Evolutionary conservation across 176 grass and related monocot genomes (phyloP).

Genomic region (Juncus inflexus): DNA sequence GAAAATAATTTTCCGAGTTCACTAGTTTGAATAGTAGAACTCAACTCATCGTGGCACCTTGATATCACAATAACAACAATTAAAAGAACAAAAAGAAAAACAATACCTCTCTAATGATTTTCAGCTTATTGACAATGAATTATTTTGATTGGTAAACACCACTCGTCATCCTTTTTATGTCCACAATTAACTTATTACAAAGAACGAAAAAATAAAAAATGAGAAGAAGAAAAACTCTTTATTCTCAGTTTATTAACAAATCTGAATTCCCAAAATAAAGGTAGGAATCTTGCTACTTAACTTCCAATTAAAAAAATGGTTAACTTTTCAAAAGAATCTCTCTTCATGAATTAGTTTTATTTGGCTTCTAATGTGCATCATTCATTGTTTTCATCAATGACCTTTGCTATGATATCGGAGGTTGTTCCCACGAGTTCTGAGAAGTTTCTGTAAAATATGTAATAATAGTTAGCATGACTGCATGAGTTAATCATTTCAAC

Average conservation of each 20-base stretch:
- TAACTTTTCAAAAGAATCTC: background rate
- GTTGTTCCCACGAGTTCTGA: constrained; percentile 25
- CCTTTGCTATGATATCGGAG: constrained; percentile 19
- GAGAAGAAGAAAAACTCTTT: background rate
- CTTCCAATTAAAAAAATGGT: constrained; percentile 30
- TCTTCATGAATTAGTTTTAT: constrained; percentile 4
- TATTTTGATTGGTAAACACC: constrained; percentile 19
- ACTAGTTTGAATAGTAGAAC: no score
- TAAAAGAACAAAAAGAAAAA: background rate
- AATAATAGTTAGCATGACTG: background rate
- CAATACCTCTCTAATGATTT: background rate
- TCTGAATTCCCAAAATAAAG: background rate
- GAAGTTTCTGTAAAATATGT: constrained; percentile 28
- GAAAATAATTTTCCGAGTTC: no score
- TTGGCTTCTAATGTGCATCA: background rate
- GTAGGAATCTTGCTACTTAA: background rate
- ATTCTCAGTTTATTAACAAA: background rate
- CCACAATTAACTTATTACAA: background rate
- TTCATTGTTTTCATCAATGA: background rate
- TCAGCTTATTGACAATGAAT: background rate
- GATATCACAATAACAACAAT: background rate
- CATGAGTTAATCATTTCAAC: background rate
- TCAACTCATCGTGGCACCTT: background rate
- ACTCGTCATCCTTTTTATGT: background rate
- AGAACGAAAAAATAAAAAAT: background rate